Evolutionary conservation across 2,329 filamentous ascomycete genomes (phyloP), one percentile per base, ranked within the genome.

Genomic region (Arthrobotrys pseudoclavata): DNA sequence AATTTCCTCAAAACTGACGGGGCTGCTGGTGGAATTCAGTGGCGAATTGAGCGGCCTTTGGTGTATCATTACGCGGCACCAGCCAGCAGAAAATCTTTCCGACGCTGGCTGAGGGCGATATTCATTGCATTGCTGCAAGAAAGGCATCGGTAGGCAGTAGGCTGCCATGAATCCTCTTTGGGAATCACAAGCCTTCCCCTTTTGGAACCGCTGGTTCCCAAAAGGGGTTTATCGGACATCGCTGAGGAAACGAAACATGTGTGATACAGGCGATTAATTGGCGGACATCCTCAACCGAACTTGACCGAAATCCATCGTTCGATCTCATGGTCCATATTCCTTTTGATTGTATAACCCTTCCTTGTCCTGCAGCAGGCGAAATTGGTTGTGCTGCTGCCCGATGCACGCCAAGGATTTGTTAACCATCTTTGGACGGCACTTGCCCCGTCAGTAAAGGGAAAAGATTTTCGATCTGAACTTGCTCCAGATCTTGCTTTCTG

Each of bases 401-500:
- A 68, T 68, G 48, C 70, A 76, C 70, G 60, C 34, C 22, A 72
- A 45, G 45, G n/a, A 53, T 68, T 67, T n/a, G 20, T 34, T 61
- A 18, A 52, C 62, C 55, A 60, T 67, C 55, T 68, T 60, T 31
- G 29, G 53, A 70, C 67, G 55, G 61, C 61, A 67, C 69, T 76
- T 76, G 55, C 40, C 60, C 13, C 45, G 26, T 15, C 45, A 34
- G 50, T 63, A 76, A 69, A 12, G 26, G 71, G 64, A 66, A 75
- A 47, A 47, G 64, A 76, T 66, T 52, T 47, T 76, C 72, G 72
- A 76, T 76, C 72, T 66, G 34, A 60, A 48, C 66, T 62, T 15
- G 47, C 26, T 76, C 31, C 48, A 76, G 72, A 76, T 76, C 72
- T 76, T 70, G 66, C 50, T 66, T 70, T 13, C 48, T 66, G 26